Base-by-base conservation (phyloP, 305 asterid species). In the Plantago coronopus region DNA sequence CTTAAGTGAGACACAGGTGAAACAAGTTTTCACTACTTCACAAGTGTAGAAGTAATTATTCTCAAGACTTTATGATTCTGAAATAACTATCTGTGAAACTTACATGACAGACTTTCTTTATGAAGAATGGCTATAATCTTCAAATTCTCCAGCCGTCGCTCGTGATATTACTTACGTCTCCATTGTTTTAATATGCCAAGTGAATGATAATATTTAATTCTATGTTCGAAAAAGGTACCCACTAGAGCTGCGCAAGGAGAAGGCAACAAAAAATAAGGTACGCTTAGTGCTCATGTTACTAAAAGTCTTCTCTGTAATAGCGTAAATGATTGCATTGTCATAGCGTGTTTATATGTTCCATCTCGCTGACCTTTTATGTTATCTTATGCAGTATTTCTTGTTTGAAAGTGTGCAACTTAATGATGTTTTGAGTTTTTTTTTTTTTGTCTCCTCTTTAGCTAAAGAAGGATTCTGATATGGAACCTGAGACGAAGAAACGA, bases 241-340 rank as follows among this genome's bases (percentile, higher is more conserved):
- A 0, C 70, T 91, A 81, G 98, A 91, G 88, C 79, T 91, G 69
- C 80, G 98, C 25, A 91, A 86, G 78, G 97, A 86, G 73, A 91
- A 91, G 79, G 78, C 94, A 5, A 84, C 87, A 42, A 89, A 91
- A 74, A 73, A 74, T 61, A 88, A 91, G 95, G 98, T 91, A 80
- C 38, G 62, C 22, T 62, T 34, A 44, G 16, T n/a, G 48, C 45
- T 16, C 61, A 20, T 53, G 46, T 54, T 23, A n/a, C 17, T 17
- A 51, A 43, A 34, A 64, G 56, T 54, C 70, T 51, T 31, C 62
- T 10, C 27, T 55, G 61, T 54, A 59, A 69, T 44, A 42, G 46
- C 61, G 58, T 62, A 19, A 57, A 66, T 21, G 11, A 34, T 23
- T 60, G 53, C 42, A 16, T 67, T 48, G 38, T 63, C 49, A 31